phyloP scores from a whole-genome alignment of 108 stramenopile genomes.

The Poteriospumella lacustris region DNA sequence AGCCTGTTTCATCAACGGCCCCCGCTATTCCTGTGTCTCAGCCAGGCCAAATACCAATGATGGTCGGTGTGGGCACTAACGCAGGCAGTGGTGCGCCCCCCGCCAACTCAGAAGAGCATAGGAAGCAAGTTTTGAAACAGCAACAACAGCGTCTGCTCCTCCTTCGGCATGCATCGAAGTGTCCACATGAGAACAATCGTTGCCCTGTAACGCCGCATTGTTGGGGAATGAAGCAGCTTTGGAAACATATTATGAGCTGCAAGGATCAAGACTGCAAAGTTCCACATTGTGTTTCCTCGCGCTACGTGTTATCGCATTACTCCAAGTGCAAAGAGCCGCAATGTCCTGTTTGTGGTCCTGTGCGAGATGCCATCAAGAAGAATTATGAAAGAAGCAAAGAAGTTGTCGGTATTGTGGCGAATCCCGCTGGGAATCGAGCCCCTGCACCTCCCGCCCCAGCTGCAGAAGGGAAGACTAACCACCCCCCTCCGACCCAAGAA shows the following conservation, averaged over 20 bases:
- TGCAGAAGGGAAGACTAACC: background rate
- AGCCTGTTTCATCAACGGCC: too few species aligned
- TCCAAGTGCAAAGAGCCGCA: slow-evolving; percentile 83
- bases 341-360: slow-evolving; percentile 93
- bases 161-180: slow-evolving; percentile 93
- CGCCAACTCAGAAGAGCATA: slow-evolving; percentile 40
- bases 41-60: too few species aligned
- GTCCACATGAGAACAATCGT: slow-evolving; percentile 71
- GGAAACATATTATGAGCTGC: slow-evolving; percentile 97
- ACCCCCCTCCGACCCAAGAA: background rate
- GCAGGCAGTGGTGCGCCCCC: too few species aligned
- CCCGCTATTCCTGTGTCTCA: too few species aligned
- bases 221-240: slow-evolving; percentile 89
- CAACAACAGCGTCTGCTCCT: slow-evolving; percentile 93
- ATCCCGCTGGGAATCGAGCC: background rate
- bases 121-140: slow-evolving; percentile 79
- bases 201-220: slow-evolving; percentile 91
- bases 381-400: slow-evolving; percentile 28
- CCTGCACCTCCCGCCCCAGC: background rate
- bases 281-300: slow-evolving; percentile 85
- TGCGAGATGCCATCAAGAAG: slow-evolving; percentile 81
- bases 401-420: background rate
- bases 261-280: slow-evolving; percentile 88
- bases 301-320: slow-evolving; percentile 94
- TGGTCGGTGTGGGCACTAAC: too few species aligned